These are phyloP conservation scores for Rhododendron henanense DNA, from an alignment of 148 eudicot genomes.

Conservation along the genomic window DNA sequence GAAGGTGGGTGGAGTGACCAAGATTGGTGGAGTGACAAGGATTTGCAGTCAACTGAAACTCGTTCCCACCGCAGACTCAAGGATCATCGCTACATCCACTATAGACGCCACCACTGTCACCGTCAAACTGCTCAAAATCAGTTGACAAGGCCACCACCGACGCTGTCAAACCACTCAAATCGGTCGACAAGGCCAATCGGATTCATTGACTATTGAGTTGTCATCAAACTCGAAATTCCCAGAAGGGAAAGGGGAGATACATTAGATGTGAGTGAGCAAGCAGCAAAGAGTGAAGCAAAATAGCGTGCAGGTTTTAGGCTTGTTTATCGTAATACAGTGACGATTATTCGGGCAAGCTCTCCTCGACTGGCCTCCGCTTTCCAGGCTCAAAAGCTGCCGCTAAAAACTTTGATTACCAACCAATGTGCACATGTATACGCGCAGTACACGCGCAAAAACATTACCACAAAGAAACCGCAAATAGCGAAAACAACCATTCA, in stretches of 20 bases:
- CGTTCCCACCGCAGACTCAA: no score
- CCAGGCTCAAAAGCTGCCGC: not conserved
- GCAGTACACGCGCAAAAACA: not conserved
- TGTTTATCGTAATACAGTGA: not conserved
- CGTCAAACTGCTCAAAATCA: no score
- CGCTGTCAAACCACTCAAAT: no score
- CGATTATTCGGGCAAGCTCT: not conserved
- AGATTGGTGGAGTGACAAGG: no score
- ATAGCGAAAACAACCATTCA: not conserved
- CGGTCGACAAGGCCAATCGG: no score
- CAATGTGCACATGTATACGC: not conserved
- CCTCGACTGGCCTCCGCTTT: not conserved
- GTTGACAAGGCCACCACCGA: no score
- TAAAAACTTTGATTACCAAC: not conserved
- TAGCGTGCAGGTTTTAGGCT: not conserved
- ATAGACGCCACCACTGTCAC: no score
- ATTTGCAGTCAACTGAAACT: no score
- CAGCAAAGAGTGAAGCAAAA: not conserved
- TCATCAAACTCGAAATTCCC: not conserved
- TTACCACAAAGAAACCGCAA: not conserved
- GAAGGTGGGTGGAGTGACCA: no score
- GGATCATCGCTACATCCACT: no score
- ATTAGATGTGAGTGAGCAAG: not conserved
- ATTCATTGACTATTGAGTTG: no score
- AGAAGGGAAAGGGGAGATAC: not conserved